These are phyloP conservation scores for Gloeopeniophorella convolvens DNA, from an alignment of 768 basidiomycete genomes.

Conservation along the genomic window DNA sequence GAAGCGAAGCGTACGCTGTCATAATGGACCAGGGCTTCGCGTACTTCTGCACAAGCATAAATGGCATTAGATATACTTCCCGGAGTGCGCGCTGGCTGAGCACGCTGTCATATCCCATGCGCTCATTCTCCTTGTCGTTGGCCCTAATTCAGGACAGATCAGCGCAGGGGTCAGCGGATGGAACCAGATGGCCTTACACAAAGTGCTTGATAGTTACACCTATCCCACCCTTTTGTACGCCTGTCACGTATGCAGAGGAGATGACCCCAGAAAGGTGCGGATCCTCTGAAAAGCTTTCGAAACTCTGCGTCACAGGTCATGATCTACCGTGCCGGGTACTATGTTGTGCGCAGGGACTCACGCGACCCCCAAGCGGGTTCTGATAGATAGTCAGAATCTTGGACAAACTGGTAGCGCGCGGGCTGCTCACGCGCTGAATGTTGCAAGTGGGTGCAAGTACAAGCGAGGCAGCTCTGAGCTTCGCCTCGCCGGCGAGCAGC, in stretches of 20 bases:
- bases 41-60: conserved; percentile 48
- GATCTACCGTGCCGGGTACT: conserved; percentile 13
- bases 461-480: conserved; percentile 59
- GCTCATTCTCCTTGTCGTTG: conserved; percentile 80
- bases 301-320: conserved; percentile 38
- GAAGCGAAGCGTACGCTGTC: conserved; percentile 47
- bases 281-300: conserved; percentile 78
- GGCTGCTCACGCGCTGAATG: conserved; percentile 60
- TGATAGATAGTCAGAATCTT: conserved; percentile 22
- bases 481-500: conserved; percentile 66
- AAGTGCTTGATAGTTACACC: conserved; percentile 80
- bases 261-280: conserved; percentile 66
- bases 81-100: conserved; percentile 45
- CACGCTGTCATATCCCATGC: conserved; percentile 52
- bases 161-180: neutral
- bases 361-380: conserved; percentile 68
- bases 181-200: conserved; percentile 37
- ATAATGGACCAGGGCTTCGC: conserved; percentile 50
- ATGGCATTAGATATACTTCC: conserved; percentile 59
- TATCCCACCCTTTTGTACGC: conserved; percentile 71
- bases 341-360: conserved; percentile 26
- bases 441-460: conserved; percentile 80
- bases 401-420: neutral
- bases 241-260: conserved; percentile 67
- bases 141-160: conserved; percentile 33